Conservation (phyloP, 371 early-diverging fungal genomes). For the Rhizopus delemar region DNA sequence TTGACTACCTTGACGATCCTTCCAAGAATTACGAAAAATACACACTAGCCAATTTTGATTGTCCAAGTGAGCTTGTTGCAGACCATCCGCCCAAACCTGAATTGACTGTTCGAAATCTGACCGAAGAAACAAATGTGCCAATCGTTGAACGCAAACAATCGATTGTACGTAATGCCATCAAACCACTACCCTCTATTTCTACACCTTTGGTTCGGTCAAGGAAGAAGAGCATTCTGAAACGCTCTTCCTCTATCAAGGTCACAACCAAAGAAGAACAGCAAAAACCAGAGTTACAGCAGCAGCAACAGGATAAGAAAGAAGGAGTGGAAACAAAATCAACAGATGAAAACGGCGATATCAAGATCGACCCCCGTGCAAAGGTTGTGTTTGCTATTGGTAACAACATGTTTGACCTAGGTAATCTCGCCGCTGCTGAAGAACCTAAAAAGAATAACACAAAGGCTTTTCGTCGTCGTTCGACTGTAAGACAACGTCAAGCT, state of each 20-base stretch:
- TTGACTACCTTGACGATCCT: constrained; percentile 46
- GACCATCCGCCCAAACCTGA: constrained; percentile 13
- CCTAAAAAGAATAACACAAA: background rate
- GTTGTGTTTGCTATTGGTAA: constrained; percentile 56
- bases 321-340: background rate
- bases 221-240: background rate
- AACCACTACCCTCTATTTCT: constrained; percentile 25
- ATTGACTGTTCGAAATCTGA: constrained; percentile 21
- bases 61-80: constrained; percentile 19
- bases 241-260: background rate
- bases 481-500: constrained; percentile 15
- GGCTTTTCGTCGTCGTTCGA: constrained; percentile 4
- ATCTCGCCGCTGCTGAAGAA: constrained; percentile 15
- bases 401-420: constrained; percentile 56
- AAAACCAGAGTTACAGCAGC: background rate
- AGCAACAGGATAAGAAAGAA: background rate
- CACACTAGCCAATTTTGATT: constrained; percentile 32
- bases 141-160: constrained; percentile 10
- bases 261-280: background rate
- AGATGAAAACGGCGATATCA: constrained; percentile 27
- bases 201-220: background rate
- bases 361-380: constrained; percentile 49
- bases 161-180: constrained; percentile 13
- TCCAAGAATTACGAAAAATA: constrained; percentile 44
- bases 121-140: constrained; percentile 3